Evolutionary conservation across 345 rosid species (phyloP).

Genomic region (Atalantia buxifolia): DNA sequence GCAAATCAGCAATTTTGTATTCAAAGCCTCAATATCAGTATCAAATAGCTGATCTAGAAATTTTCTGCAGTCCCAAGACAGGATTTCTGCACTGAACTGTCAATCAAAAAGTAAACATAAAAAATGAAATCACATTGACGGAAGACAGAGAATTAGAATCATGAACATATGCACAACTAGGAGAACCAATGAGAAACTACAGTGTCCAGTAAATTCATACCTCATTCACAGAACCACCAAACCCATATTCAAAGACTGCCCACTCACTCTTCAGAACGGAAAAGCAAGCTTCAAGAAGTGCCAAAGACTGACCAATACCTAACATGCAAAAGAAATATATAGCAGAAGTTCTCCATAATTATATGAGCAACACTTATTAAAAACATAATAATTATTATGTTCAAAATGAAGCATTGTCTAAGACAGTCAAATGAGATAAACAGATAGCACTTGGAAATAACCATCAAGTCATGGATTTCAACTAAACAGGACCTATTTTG

Average conservation of each 20-base stretch:
- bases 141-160: not conserved
- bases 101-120: slow-evolving; percentile 10
- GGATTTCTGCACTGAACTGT: slow-evolving; percentile 49
- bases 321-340: slow-evolving; percentile 25
- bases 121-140: slow-evolving; percentile 11
- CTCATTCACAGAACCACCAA: slow-evolving; percentile 43
- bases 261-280: slow-evolving; percentile 70
- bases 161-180: not conserved
- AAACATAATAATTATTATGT: not conserved
- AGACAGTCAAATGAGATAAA: not conserved
- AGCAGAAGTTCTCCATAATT: slow-evolving; percentile 14
- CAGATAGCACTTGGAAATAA: not conserved
- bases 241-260: slow-evolving; percentile 44
- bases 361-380: not conserved
- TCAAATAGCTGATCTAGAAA: slow-evolving; percentile 53
- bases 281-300: slow-evolving; percentile 63
- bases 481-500: not conserved
- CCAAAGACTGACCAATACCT: slow-evolving; percentile 43
- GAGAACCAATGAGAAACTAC: slow-evolving; percentile 3
- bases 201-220: slow-evolving; percentile 33
- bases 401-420: not conserved
- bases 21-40: slow-evolving; percentile 44
- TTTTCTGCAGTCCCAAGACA: slow-evolving; percentile 49
- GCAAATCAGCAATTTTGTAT: slow-evolving; percentile 50
- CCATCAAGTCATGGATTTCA: not conserved